phyloP scores from a whole-genome alignment of 2,329 filamentous ascomycete genomes.

The Drechmeria coniospora region DNA sequence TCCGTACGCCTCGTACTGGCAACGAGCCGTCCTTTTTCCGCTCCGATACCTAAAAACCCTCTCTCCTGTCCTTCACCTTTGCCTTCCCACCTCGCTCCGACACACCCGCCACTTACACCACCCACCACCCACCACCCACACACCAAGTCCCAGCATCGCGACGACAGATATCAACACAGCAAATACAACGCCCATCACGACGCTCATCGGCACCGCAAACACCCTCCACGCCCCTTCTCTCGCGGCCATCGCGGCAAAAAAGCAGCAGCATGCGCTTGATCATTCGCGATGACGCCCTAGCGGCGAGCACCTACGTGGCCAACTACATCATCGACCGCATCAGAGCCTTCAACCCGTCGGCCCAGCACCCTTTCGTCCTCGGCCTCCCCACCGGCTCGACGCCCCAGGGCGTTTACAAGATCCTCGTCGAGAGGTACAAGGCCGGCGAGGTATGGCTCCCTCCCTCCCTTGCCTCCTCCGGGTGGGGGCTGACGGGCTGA shows the following conservation, averaged over 20 bases:
- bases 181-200: not conserved
- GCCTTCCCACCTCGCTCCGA: too few species aligned
- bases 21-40: too few species aligned
- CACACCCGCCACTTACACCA: too few species aligned
- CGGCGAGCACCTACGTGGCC: constrained; percentile 61
- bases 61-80: too few species aligned
- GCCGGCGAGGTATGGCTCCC: constrained; percentile 34
- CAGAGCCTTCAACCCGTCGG: constrained; percentile 57
- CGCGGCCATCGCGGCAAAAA: too few species aligned
- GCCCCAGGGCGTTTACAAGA: constrained; percentile 62
- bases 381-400: constrained; percentile 74
- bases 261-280: constrained; percentile 74
- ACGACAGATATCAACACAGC: too few species aligned
- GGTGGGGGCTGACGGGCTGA: constrained; percentile 2
- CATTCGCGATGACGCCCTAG: constrained; percentile 55
- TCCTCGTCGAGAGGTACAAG: constrained; percentile 57
- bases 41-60: too few species aligned
- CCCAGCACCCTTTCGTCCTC: constrained; percentile 62
- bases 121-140: too few species aligned
- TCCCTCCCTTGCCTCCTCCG: constrained; percentile 5
- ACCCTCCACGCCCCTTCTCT: constrained; percentile 8
- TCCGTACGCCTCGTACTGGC: too few species aligned
- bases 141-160: too few species aligned
- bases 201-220: constrained; percentile 1
- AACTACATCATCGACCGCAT: constrained; percentile 75